A percentile compares a stretch with the other conserved stretches of the same genome.
Conservation (phyloP, 23 red algal genomes). For the Gracilaria domingensis region DNA sequence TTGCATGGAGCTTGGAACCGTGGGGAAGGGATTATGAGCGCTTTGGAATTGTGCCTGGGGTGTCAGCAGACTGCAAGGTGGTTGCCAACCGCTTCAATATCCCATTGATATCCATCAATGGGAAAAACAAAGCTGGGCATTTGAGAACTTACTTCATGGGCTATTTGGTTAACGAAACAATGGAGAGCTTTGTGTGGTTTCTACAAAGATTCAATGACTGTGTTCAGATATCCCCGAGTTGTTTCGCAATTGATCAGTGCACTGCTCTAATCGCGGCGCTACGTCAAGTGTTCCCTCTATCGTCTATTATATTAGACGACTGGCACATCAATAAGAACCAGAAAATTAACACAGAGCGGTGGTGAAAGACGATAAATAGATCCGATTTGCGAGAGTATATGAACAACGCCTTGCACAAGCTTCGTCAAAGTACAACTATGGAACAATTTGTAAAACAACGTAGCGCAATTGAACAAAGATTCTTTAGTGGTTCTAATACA, state of each 20-base stretch:
- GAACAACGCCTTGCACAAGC: neutral
- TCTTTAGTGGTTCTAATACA: neutral
- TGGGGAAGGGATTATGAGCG: constrained; percentile 7
- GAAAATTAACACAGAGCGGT: neutral
- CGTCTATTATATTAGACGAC: no score
- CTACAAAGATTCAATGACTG: neutral
- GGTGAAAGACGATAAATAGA: neutral
- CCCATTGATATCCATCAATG: no score
- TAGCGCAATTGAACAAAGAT: neutral
- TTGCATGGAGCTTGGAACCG: neutral
- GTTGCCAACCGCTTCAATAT: neutral
- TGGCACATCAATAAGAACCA: no score
- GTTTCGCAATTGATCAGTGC: neutral
- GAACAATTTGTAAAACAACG: neutral
- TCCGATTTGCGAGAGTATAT: neutral
- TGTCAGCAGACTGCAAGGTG: constrained; percentile 12
- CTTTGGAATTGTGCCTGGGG: constrained; percentile 7
- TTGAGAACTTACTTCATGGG: no score
- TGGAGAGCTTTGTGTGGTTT: constrained; percentile 1
- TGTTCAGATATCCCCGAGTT: neutral
- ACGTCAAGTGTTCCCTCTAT: no score
- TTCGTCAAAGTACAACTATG: neutral
- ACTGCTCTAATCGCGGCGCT: neutral
- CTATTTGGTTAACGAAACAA: no score
- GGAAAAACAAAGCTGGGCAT: no score